Base-by-base conservation (phyloP, 1,139 yeast species). In the Yamadazyma mexicana region DNA sequence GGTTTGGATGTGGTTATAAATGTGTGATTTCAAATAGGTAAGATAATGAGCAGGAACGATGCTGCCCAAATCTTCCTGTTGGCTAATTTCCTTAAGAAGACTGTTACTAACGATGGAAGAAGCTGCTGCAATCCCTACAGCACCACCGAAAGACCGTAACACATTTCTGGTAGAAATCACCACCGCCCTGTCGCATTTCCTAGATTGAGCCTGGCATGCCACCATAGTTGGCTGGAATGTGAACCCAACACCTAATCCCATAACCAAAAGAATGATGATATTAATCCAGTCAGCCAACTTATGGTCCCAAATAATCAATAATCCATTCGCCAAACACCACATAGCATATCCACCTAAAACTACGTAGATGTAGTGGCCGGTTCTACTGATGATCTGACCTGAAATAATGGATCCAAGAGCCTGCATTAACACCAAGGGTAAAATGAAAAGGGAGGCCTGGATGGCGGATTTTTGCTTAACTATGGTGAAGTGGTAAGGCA, bases 141-240 rank as follows among this genome's bases (percentile, higher is more conserved):
- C 73, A 18, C 81, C 81, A 28, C 84, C 83, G 42, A 78, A 67
- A 1, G 79, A 73, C 43, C 83, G 56, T 39, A 76, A 47, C 11
- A 77, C 76, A 45, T 77, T 77, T 52, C 83, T 62, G 1, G 79
- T 67, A 1, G 81, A 69, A 6, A 78, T 77, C 10, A 77, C 77
- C 15, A 77, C 80, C 0, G 83, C 81, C 35, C 83, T 56, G 44
- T 79, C 83, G 2, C 72, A 62, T 38, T 69, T 68, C 31, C 54
- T 62, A 8, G 79, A 65, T 41, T 76, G 77, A 0, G 83, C 80
- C 51, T 76, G 80, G 5, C 70, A 69, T 1, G 82, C 82, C 9
- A 78, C 72, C 68, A 78, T 66, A 0, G 80, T 73, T 5, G 65
- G 66, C 36, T 61, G 66, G 51, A 61, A 61, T 1, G 64, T 54